A percentile compares a stretch with the other conserved stretches of the same genome.
Conservation (phyloP, 306 rosid genomes). For the Sophora flavescens region DNA sequence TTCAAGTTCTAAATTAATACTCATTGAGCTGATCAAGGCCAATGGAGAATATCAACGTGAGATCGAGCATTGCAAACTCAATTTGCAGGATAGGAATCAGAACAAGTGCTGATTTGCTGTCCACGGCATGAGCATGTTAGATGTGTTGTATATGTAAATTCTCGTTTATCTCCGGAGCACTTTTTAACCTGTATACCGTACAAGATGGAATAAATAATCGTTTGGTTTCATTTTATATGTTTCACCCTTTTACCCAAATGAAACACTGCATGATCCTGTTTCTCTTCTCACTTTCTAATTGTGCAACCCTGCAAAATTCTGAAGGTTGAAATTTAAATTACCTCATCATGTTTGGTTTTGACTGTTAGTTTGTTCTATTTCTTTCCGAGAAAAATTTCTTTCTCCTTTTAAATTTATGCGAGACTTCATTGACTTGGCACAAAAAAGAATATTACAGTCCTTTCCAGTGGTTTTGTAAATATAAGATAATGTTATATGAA, state of each 20-base stretch:
- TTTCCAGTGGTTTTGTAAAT: not conserved
- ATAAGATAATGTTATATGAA: not conserved
- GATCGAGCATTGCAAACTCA: not conserved
- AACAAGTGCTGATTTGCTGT: conserved; percentile 10
- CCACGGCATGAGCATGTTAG: not conserved
- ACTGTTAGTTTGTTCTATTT: not conserved
- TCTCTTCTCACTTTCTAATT: not conserved
- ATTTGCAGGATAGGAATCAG: not conserved
- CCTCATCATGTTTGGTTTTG: no score
- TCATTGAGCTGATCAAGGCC: conserved; percentile 30
- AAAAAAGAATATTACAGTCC: not conserved
- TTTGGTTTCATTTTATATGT: not conserved
- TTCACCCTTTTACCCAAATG: not conserved
- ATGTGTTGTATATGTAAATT: conserved; percentile 6
- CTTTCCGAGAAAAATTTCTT: not conserved
- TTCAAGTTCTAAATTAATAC: conserved; percentile 33
- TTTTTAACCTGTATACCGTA: conserved; percentile 10
- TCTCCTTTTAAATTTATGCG: not conserved
- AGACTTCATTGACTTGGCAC: not conserved
- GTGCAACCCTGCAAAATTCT: conserved; percentile 2
- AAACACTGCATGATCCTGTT: not conserved
- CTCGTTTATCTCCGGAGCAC: not conserved
- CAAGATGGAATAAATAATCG: not conserved
- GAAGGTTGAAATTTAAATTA: not conserved
- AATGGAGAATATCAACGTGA: not conserved